Percentiles rank a stretch among this genome's conserved stretches.
phyloP scores from a whole-genome alignment of 805 yeast genomes.

The Metschnikowia koreensis region DNA sequence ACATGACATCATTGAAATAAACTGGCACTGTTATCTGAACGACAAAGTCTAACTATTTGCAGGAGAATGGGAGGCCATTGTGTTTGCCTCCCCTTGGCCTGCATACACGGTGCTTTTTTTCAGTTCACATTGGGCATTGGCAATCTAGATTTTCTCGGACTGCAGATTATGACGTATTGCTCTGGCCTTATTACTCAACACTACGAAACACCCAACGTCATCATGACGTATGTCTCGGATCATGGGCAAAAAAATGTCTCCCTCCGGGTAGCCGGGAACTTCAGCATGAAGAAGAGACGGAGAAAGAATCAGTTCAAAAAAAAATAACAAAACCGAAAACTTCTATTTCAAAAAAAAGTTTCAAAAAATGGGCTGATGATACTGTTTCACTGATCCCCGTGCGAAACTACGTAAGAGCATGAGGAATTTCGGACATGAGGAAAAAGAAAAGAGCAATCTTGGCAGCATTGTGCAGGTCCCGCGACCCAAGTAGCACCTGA shows the following conservation, averaged over 20 bases:
- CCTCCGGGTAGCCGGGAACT: background rate
- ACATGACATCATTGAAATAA: slow-evolving; percentile 4
- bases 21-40: background rate
- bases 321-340: background rate
- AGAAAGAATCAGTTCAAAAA: background rate
- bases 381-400: background rate
- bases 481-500: background rate
- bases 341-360: background rate
- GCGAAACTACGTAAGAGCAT: slow-evolving; percentile 6
- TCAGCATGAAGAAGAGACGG: background rate
- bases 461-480: slow-evolving; percentile 6
- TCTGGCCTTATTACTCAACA: background rate
- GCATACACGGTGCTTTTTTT: background rate
- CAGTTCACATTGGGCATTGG: background rate
- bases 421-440: background rate
- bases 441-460: slow-evolving; percentile 7
- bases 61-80: background rate
- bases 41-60: background rate
- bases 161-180: slow-evolving; percentile 5
- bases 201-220: slow-evolving; percentile 3
- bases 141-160: slow-evolving; percentile 9
- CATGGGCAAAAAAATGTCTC: background rate
- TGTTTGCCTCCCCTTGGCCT: background rate
- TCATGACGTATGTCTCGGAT: slow-evolving; percentile 9
- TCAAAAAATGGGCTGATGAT: background rate